Evolutionary conservation across 257 asterid species (phyloP).

Genomic region (Przewalskia tangutica): DNA sequence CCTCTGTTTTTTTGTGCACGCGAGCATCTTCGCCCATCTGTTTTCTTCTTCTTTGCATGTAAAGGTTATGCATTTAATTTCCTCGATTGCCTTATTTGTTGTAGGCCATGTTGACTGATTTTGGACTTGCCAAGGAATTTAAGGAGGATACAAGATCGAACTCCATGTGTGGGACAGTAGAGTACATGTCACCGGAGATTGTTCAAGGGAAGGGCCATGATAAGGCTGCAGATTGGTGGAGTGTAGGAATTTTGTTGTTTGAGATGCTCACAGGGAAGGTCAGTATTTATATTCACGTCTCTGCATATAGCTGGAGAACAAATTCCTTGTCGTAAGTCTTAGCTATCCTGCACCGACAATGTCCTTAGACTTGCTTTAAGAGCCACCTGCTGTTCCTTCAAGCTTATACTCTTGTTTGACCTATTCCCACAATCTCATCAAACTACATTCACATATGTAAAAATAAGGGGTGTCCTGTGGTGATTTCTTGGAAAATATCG

Average conservation of each 20-base stretch:
- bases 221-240: slow-evolving; percentile 73
- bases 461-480: background rate
- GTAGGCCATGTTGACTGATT: slow-evolving; percentile 37
- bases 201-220: slow-evolving; percentile 65
- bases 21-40: background rate
- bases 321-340: background rate
- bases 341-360: background rate
- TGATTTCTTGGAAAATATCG: background rate
- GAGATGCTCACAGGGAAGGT: slow-evolving; percentile 21
- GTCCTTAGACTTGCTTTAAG: background rate
- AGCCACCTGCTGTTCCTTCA: background rate
- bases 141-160: slow-evolving; percentile 41
- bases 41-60: background rate
- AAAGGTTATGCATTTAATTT: slow-evolving; percentile 25
- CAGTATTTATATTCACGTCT: background rate
- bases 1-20: background rate
- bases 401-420: background rate
- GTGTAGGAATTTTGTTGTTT: slow-evolving; percentile 29
- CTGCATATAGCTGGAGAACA: background rate
- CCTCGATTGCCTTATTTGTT: background rate
- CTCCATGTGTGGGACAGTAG: slow-evolving; percentile 64
- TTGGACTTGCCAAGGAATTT: slow-evolving; percentile 55
- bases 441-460: background rate
- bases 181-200: slow-evolving; percentile 64
- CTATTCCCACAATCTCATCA: background rate